Base-by-base conservation (phyloP, 2,329 filamentous ascomycete species). In the Pezicula radicicola region DNA sequence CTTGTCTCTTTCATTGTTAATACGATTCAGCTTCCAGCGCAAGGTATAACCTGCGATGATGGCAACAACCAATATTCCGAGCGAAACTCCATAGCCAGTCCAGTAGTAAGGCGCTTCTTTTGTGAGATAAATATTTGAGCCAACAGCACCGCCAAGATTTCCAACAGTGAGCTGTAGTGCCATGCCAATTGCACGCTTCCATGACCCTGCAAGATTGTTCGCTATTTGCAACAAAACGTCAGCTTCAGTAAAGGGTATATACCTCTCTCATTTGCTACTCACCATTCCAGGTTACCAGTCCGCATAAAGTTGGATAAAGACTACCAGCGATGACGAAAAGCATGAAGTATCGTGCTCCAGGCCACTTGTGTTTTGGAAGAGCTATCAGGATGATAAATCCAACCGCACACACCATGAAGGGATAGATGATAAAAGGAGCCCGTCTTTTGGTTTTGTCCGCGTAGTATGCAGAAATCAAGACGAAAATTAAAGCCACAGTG, bases 291-390 rank as follows among this genome's bases (percentile, higher is more conserved):
- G 85, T 84, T 57, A 96, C 89, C 0, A 89, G 94, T 65, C 94
- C 92, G 8, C 88, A 74, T 52, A 95, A 88, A 61, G 83, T 85
- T 0, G 91, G 89, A 63, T 96, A 96, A 60, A 96, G 93, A 1
- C 91, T 91, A 54, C 91, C 75, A 0, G 91, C 91, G 0, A 87
- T 89, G 0, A 96, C 74, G 68, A 95, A 96, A 0, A 83, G 87
- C 0, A 87, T 90, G 0, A 84, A 87, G 66, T 96, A 96, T 63
- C 90, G 85, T 0, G 91, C 83, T 0, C 76, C 78, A 0, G 90
- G 75, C 7, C 74, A 73, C 3, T 76, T 73, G 5, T 81, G 49
- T 13, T 57, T 48, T 16, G 52, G 51, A 13, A 52, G 40, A 8
- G 49, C 37, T 18, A 57, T 45, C 28, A 40, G 35, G 16, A 55